These are phyloP conservation scores for Curvularia sp. DNA, from an alignment of 2,329 filamentous ascomycete species.

Conservation along the genomic window DNA sequence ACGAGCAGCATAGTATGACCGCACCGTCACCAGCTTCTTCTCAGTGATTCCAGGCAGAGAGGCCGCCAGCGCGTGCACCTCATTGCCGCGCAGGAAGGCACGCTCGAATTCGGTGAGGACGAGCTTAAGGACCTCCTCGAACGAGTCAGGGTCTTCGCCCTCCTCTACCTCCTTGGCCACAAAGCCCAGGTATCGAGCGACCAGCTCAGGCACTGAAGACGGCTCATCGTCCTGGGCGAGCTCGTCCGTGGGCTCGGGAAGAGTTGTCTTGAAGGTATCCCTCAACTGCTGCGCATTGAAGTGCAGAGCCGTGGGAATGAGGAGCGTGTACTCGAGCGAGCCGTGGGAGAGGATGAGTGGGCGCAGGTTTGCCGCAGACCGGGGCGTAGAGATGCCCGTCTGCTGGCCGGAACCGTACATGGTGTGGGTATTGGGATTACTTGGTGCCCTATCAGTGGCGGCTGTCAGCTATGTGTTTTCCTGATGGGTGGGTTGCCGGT, in stretches of 20 bases:
- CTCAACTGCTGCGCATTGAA: slow-evolving; percentile 95
- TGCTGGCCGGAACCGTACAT: slow-evolving; percentile 91
- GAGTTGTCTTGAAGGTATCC: slow-evolving; percentile 82
- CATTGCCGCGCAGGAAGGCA: slow-evolving; percentile 91
- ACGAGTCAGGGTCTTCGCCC: slow-evolving; percentile 90
- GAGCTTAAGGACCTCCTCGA: slow-evolving; percentile 90
- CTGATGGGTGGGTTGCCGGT: not conserved
- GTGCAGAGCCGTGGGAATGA: slow-evolving; percentile 93
- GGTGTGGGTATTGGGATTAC: slow-evolving; percentile 20
- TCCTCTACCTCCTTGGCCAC: slow-evolving; percentile 89
- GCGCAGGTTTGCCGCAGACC: slow-evolving; percentile 89
- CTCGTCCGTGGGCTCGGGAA: slow-evolving; percentile 94
- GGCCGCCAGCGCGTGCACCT: slow-evolving; percentile 89
- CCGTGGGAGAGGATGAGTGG: slow-evolving; percentile 91
- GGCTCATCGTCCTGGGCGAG: slow-evolving; percentile 98
- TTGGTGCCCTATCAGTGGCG: slow-evolving; percentile 9
- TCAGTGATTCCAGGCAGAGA: slow-evolving; percentile 85
- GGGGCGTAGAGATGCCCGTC: slow-evolving; percentile 95
- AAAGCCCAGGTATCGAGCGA: slow-evolving; percentile 91
- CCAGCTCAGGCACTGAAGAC: slow-evolving; percentile 91
- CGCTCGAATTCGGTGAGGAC: slow-evolving; percentile 96
- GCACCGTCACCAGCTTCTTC: slow-evolving; percentile 90
- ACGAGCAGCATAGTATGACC: slow-evolving; percentile 90
- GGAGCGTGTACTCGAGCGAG: slow-evolving; percentile 93
- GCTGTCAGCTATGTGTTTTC: slow-evolving; percentile 22